Conservation (phyloP, 495 filamentous ascomycete species). For the Aspergillus avenaceus region DNA sequence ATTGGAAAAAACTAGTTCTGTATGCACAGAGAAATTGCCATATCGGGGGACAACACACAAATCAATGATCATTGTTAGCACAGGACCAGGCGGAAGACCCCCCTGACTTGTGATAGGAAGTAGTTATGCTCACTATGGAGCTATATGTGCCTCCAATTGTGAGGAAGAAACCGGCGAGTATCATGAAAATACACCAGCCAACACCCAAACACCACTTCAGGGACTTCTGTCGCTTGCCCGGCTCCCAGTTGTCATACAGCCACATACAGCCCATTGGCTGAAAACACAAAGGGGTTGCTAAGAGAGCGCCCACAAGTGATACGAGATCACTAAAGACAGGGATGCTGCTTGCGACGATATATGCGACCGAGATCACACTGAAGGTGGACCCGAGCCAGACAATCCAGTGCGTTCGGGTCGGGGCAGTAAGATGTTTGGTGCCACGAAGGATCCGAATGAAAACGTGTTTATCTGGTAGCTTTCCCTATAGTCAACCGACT, state of each 20-base stretch:
- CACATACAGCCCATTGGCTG: constrained; percentile 30
- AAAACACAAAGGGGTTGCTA: constrained; percentile 28
- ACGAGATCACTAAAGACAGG: constrained; percentile 45
- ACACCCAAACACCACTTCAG: constrained; percentile 4
- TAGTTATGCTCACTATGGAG: constrained; percentile 45
- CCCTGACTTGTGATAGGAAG: constrained; percentile 21
- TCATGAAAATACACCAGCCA: constrained; percentile 10
- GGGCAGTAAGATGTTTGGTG: constrained; percentile 25
- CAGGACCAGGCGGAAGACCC: constrained; percentile 13
- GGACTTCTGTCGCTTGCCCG: background rate
- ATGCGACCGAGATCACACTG: constrained; percentile 17
- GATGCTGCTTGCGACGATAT: constrained; percentile 30
- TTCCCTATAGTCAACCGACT: background rate
- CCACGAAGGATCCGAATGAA: constrained; percentile 34
- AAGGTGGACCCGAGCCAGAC: constrained; percentile 31
- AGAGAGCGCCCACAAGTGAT: constrained; percentile 51
- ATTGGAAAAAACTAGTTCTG: no score
- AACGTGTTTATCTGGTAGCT: constrained; percentile 27
- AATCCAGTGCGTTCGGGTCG: constrained; percentile 28
- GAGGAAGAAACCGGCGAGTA: constrained; percentile 33
- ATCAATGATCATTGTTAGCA: constrained; percentile 17
- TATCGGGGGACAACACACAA: no score
- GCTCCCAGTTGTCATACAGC: constrained; percentile 36
- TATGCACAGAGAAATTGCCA: no score
- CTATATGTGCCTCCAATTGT: constrained; percentile 53